Evolutionary conservation across 768 basidiomycete species (phyloP).

Genomic region (Lactarius tabidus): DNA sequence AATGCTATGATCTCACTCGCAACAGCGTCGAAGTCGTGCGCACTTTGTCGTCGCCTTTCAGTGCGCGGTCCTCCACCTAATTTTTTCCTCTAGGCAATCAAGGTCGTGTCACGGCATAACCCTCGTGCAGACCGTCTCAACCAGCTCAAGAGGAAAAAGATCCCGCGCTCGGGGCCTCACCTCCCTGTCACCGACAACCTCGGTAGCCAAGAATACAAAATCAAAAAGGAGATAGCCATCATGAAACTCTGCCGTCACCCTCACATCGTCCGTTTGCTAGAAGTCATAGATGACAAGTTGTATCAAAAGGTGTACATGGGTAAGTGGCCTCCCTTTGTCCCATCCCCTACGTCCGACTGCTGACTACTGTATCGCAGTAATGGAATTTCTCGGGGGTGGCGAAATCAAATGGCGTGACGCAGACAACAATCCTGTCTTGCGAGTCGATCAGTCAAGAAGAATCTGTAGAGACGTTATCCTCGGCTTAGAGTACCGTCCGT

Average conservation of each 20-base stretch:
- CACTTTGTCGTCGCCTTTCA: slow-evolving; percentile 30
- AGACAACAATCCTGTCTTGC: slow-evolving; percentile 66
- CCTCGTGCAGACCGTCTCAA: slow-evolving; percentile 64
- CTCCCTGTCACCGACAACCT: slow-evolving; percentile 63
- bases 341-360: background rate
- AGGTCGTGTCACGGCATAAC: slow-evolving; percentile 68
- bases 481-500: slow-evolving; percentile 92
- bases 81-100: slow-evolving; percentile 58
- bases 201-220: slow-evolving; percentile 74
- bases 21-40: slow-evolving; percentile 42
- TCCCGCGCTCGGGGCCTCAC: slow-evolving; percentile 44
- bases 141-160: slow-evolving; percentile 38
- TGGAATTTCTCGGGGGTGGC: slow-evolving; percentile 95
- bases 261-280: slow-evolving; percentile 83
- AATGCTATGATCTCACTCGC: slow-evolving; percentile 52
- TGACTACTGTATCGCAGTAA: slow-evolving; percentile 49
- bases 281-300: slow-evolving; percentile 92
- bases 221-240: slow-evolving; percentile 92
- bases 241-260: slow-evolving; percentile 96
- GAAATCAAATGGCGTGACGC: slow-evolving; percentile 86
- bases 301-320: slow-evolving; percentile 91
- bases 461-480: slow-evolving; percentile 92
- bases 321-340: slow-evolving; percentile 32
- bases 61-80: background rate
- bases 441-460: slow-evolving; percentile 74